Base-by-base conservation (phyloP, 2,329 filamentous ascomycete species). In the Stromatinia cepivora region DNA sequence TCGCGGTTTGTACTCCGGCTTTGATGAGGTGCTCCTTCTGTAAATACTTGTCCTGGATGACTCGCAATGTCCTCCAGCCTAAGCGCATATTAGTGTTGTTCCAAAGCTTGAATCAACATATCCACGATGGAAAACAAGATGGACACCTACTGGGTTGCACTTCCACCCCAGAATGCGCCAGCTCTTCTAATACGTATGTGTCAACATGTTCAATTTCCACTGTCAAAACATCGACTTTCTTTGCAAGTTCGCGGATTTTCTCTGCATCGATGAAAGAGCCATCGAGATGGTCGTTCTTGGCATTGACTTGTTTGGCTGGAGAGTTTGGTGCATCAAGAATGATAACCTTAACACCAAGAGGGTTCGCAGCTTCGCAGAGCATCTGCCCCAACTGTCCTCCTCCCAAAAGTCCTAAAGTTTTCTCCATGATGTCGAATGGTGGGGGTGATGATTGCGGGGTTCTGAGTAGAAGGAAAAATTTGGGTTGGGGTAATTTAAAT, bases 151-250 rank as follows among this genome's bases (percentile, higher is more conserved):
- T 75, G n/a, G 76, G 77, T 50, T 73, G 80, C 31, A 88, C 82
- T 72, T 87, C 81, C 5, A 90, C 87, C 46, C 89, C 88, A 66
- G 84, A 82, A 22, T 87, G 86, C 6, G 87, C 88, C 69, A 97
- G 88, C 77, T 96, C 92, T 80, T 97, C 92, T 6, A 97, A 86
- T 34, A 95, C 90, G 66, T 92, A 84, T n/a, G 93, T 95, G 79
- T 97, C 88, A 70, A 97, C 91, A 81, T 97, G 94, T 83, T 98
- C 94, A 73, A 97, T 97, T 81, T 98, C 94, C 20, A 97, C 92
- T 0, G 93, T 97, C 71, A 97, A 83, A 22, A 97, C 87, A 78
- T 97, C 92, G 75, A 89, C 93, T 46, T 84, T 81, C 52, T 86
- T 81, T 2, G 94, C 93, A n/a, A 98, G 84, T 79, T 92, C 85